Evolutionary conservation across 2,329 filamentous ascomycete species (phyloP).

Genomic region (Thielaviopsis musarum): DNA sequence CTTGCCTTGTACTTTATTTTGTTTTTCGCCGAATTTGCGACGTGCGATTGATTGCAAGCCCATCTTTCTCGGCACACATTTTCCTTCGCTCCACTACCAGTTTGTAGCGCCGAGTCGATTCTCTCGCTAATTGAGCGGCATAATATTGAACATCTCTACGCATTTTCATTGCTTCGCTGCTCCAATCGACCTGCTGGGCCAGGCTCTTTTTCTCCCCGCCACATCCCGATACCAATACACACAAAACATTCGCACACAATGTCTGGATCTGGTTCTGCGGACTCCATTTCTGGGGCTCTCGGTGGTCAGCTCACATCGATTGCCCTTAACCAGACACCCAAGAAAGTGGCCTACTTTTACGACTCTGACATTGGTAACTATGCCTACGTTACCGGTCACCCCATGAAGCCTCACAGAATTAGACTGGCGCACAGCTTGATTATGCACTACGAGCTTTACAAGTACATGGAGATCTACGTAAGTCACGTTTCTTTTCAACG

Average conservation of each 20-base stretch:
- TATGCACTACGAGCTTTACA: constrained; percentile 88
- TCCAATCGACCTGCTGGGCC: not conserved
- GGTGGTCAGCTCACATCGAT: constrained; percentile 22
- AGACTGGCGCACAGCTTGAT: constrained; percentile 90
- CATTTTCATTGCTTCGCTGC: not conserved
- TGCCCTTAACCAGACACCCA: constrained; percentile 35
- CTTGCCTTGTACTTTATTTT: too few relatives aligned
- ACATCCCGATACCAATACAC: not conserved
- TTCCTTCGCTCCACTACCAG: too few relatives aligned
- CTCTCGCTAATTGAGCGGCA: not conserved
- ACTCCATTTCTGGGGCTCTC: constrained; percentile 9
- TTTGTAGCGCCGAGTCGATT: not conserved
- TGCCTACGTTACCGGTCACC: constrained; percentile 89
- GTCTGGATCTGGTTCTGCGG: constrained; percentile 7
- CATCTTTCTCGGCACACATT: too few relatives aligned
- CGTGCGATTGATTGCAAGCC: too few relatives aligned
- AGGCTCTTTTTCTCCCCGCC: not conserved
- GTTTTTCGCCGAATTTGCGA: too few relatives aligned
- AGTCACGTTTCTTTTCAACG: constrained; percentile 26
- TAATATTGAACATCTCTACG: not conserved
- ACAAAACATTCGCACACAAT: not conserved
- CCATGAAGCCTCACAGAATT: constrained; percentile 97
- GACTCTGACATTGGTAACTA: constrained; percentile 97
- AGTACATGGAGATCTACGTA: constrained; percentile 92
- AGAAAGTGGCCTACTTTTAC: constrained; percentile 96